Conservation (phyloP, 225 moss, liverwort and hornwort species). For the Pseudoscleropodium purum region DNA sequence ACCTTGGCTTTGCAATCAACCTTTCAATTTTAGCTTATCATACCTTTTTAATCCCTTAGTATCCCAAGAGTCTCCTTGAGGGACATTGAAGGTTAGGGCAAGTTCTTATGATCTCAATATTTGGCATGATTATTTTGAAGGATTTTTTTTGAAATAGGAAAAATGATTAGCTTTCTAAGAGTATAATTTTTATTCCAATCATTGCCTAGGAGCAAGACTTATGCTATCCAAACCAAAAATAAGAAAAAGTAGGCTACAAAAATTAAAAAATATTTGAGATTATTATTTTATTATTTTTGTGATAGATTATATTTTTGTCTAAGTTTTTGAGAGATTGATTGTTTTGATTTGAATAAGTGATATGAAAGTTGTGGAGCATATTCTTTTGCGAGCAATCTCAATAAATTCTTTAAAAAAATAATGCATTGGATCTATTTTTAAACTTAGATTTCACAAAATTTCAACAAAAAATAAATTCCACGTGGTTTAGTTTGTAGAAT, state of each 20-base stretch:
- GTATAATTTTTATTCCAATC: background rate
- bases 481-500: rapidly evolving
- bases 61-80: rapidly evolving
- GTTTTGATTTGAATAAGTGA: background rate
- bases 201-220: background rate
- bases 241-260: rapidly evolving
- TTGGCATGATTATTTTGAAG: background rate
- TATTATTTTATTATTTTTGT: background rate
- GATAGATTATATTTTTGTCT: background rate
- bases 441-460: background rate
- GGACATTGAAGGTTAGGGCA: background rate
- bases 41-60: no score
- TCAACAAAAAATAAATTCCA: background rate
- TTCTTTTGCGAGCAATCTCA: background rate
- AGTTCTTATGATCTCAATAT: rapidly evolving
- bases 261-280: background rate
- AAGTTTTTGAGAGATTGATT: background rate
- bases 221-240: background rate
- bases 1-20: rapidly evolving
- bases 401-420: background rate
- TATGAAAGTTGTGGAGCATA: background rate
- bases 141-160: background rate
- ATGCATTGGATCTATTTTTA: rapidly evolving
- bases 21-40: background rate
- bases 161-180: background rate